Evolutionary conservation across 176 grass and related monocot genomes (phyloP), one percentile per base, ranked within the genome.

Genomic region (Bromus sterilis): DNA sequence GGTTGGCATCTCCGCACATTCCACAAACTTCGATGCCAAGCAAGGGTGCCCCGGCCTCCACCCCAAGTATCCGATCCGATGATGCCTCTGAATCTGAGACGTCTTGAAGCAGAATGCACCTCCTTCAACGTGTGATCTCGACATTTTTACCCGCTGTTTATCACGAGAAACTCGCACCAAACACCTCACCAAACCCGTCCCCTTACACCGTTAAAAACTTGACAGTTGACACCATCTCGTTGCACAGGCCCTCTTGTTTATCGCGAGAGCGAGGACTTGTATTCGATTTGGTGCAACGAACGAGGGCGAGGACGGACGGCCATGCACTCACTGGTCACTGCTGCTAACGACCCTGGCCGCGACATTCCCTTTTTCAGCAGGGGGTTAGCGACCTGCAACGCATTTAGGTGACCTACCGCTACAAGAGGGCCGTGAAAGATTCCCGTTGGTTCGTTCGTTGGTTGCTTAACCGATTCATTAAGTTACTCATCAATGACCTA

Each of bases 51-150:
- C 78, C 36, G 29, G 78, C 73, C 83, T 86, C 35, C 36, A 78
- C 73, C 73, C 78, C 56, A 82, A 86, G 87, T 5, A 82, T 82
- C 83, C 66, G 72, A 86, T 89, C 73, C 74, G 72, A 86, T 89
- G 33, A 71, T 53, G n/a, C n/a, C n/a, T n/a, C n/a, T n/a, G n/a
- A n/a, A n/a, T 57, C 60, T 40, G 62, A 85, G 72, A 71, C 78
- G n/a, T n/a, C n/a, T 72, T 77, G 53, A 62, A 77, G 82, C 76
- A 80, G 32, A 77, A 41, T 85, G 2, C 55, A 70, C 81, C 58
- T 79, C 66, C 37, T 9, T 67, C 31, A 9, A 9, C 24, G 56
- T 63, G 26, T 29, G 35, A 35, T 39, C 15, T 16, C 16, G 15
- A 57, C 74, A 37, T 57, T n/a, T n/a, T n/a, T n/a, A n/a, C n/a